phyloP scores from a whole-genome alignment of 192 early-diverging fungal species.

The Coemansia sp. region DNA sequence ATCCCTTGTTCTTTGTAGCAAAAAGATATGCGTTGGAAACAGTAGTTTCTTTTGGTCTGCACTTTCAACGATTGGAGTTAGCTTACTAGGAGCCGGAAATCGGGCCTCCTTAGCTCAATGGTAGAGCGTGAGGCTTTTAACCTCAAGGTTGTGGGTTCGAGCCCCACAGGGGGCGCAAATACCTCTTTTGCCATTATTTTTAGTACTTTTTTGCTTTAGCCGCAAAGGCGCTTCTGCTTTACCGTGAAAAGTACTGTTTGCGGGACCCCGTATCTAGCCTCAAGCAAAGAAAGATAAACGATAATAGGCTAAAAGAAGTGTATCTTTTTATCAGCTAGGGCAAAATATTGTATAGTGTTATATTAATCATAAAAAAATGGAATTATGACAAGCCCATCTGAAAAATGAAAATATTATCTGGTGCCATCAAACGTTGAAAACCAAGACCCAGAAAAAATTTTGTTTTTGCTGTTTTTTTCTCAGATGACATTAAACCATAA shows the following conservation, averaged over 20 bases:
- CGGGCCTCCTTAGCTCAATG: slow-evolving; percentile 7
- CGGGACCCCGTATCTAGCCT: no score
- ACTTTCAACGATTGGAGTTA: no score
- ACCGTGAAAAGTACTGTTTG: no score
- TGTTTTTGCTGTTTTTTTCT: not conserved
- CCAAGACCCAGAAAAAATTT: not conserved
- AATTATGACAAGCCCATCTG: not conserved
- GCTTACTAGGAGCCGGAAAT: not conserved
- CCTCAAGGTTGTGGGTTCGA: slow-evolving; percentile 15
- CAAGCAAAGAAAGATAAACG: no score
- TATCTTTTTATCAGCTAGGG: no score
- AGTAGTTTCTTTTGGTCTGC: not conserved
- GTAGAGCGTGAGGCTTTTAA: slow-evolving; percentile 14
- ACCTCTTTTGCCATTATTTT: no score
- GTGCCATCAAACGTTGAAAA: no score
- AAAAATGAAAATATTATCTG: not conserved
- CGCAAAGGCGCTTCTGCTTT: no score
- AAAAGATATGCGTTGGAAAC: not conserved
- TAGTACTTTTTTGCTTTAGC: not conserved
- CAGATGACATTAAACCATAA: not conserved
- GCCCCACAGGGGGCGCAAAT: slow-evolving; percentile 4
- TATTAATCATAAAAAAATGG: no score
- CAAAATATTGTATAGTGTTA: no score
- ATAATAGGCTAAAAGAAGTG: no score
- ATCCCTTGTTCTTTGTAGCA: not conserved